phyloP scores from a whole-genome alignment of 2,329 filamentous ascomycete genomes.

The Setomelanomma holmii region DNA sequence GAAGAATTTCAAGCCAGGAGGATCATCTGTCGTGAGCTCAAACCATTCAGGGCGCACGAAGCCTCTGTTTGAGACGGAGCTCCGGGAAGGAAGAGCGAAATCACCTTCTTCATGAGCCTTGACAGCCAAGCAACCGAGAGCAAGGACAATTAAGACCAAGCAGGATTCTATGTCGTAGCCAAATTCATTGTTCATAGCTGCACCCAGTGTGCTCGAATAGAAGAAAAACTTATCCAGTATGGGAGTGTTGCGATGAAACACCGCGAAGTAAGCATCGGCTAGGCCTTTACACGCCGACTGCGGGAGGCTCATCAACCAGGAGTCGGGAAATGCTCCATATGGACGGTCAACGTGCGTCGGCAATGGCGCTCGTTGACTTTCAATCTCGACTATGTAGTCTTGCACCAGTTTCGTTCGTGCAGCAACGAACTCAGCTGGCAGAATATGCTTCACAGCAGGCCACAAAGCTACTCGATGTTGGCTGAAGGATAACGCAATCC shows the following conservation, averaged over 20 bases:
- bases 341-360: slow-evolving; percentile 49
- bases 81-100: slow-evolving; percentile 52
- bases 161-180: slow-evolving; percentile 61
- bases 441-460: slow-evolving; percentile 55
- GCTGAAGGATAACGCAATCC: slow-evolving; percentile 57
- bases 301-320: slow-evolving; percentile 57
- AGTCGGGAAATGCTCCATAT: slow-evolving; percentile 40
- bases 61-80: slow-evolving; percentile 9
- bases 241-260: slow-evolving; percentile 61
- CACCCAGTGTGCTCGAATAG: slow-evolving; percentile 58
- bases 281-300: slow-evolving; percentile 59
- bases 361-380: slow-evolving; percentile 55
- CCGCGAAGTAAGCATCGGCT: slow-evolving; percentile 62
- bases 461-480: slow-evolving; percentile 60
- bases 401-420: slow-evolving; percentile 50
- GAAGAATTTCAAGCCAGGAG: slow-evolving; percentile 60
- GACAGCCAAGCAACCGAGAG: slow-evolving; percentile 59
- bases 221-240: slow-evolving; percentile 62
- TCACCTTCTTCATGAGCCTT: slow-evolving; percentile 59
- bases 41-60: slow-evolving; percentile 46
- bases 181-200: slow-evolving; percentile 59
- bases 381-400: slow-evolving; percentile 59
- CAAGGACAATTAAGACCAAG: slow-evolving; percentile 59
- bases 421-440: slow-evolving; percentile 52
- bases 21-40: slow-evolving; percentile 45